Base-by-base conservation (phyloP, 2,329 filamentous ascomycete genomes). In the Chaetomium sp. region DNA sequence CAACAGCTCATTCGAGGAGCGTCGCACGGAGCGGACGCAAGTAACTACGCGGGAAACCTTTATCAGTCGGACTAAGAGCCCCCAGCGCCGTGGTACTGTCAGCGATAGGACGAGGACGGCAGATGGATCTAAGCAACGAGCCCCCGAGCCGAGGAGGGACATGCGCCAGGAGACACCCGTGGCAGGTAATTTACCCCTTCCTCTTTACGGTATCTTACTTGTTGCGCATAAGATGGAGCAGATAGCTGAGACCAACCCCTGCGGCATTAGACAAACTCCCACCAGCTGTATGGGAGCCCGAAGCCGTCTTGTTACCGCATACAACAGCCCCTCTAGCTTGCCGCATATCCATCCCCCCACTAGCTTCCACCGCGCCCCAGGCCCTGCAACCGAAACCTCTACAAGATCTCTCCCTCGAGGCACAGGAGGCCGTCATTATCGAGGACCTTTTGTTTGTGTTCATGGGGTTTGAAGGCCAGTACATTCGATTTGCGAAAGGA, bases 401-500 rank as follows among this genome's bases (percentile, higher is more conserved):
- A 12, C 76, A 79, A 54, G 83, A 88, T 55, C 74, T 97, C 57
- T 84, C 85, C 0, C 74, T 95, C 34, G 87, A 95, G 61, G 81
- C 82, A 2, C 94, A 99, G 70, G 94, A 99, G 72, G 82, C 85
- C 32, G 88, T 84, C 7, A 87, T 99, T 47, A 77, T 97, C 44
- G 91, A 96, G 64, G 94, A 99, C 65, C 73, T 99, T 12, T 73
- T 97, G 38, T 96, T 92, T 68, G 91, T 95, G 5, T 95, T 97
- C 65, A 96, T 99, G 91, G 94, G 94, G 32, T 96, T 91, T 61
- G 94, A 99, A 72, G 94, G 94, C n/a, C 91, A 96, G 70, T 97
- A 97, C 68, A 88, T 99, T 59, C 88, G 89, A 54, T 97, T 90
- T 68, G 81, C 81, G 56, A 87, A 89, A 62, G 81, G 82, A 7